phyloP scores from a whole-genome alignment of 2,329 filamentous ascomycete genomes.

The Aspergillus latus region DNA sequence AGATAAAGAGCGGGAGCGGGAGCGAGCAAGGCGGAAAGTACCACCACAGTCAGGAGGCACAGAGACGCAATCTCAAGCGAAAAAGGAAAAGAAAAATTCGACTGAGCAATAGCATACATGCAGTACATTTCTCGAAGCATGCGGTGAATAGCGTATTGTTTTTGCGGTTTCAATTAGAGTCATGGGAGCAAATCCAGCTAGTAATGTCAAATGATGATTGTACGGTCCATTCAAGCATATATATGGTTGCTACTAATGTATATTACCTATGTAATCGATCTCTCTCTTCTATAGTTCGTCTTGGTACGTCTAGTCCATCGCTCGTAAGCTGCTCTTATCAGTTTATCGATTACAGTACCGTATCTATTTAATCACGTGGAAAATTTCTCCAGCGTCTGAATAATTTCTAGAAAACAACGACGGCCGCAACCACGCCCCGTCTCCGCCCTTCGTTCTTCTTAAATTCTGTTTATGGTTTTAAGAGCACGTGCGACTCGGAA shows the following conservation, averaged over 20 bases:
- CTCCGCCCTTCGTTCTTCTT: not conserved
- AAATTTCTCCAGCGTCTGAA: conserved; percentile 14
- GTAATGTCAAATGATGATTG: conserved; percentile 21
- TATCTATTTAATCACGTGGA: conserved; percentile 14
- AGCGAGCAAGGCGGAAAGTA: conserved; percentile 27
- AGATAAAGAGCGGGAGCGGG: conserved; percentile 27
- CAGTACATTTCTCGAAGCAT: not conserved
- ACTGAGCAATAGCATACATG: not conserved
- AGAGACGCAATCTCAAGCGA: conserved; percentile 18
- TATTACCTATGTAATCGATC: not conserved
- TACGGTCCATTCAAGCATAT: conserved; percentile 2
- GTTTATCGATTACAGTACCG: not conserved
- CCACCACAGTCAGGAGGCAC: conserved; percentile 26
- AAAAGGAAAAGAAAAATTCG: not conserved
- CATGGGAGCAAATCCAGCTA: conserved; percentile 9
- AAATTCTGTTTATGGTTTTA: not conserved
- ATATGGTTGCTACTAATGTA: not conserved
- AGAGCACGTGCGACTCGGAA: conserved; percentile 9
- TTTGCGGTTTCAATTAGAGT: conserved; percentile 9
- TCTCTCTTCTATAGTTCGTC: not conserved
- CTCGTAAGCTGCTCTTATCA: not conserved
- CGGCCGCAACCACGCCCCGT: not conserved
- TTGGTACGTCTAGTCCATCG: not conserved
- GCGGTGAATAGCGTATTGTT: not conserved
- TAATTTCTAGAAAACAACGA: conserved; percentile 4